phyloP scores from a whole-genome alignment of 305 asterid genomes.

The Petunia hybrid region DNA sequence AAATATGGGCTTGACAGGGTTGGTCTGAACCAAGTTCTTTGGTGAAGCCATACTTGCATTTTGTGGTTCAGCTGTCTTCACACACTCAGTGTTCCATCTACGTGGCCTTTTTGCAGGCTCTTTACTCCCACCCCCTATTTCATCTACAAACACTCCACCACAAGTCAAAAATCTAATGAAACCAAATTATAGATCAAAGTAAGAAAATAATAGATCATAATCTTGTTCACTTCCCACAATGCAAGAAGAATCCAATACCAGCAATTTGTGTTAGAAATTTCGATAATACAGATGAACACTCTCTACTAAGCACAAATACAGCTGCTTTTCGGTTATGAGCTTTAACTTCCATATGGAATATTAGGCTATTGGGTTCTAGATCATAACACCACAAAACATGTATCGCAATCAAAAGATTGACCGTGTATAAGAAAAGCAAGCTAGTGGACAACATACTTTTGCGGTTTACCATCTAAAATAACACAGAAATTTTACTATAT shows the following conservation, averaged over 20 bases:
- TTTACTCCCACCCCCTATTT: slow-evolving; percentile 35
- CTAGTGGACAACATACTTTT: not conserved
- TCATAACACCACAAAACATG: not conserved
- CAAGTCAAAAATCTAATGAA: not conserved
- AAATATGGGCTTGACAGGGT: slow-evolving; percentile 21
- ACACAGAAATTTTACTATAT: not conserved
- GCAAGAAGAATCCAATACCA: not conserved
- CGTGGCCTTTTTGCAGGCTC: slow-evolving; percentile 48
- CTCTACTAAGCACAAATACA: not conserved
- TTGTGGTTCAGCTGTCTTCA: slow-evolving; percentile 35
- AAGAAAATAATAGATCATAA: not conserved
- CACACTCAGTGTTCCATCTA: slow-evolving; percentile 42
- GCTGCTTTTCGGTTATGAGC: slow-evolving; percentile 5
- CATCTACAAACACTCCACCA: slow-evolving; percentile 33
- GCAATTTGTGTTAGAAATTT: not conserved
- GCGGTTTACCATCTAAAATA: not conserved
- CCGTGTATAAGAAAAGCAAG: not conserved
- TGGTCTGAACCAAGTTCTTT: slow-evolving; percentile 22
- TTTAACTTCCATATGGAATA: not conserved
- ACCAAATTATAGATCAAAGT: not conserved
- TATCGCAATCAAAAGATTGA: not conserved
- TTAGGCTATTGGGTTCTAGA: not conserved
- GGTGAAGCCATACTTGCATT: slow-evolving; percentile 27
- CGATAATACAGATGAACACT: not conserved
- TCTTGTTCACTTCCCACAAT: slow-evolving; percentile 7